Evolutionary conservation across 495 filamentous ascomycete species (phyloP).

Genomic region (Talaromyces proteolyticus): DNA sequence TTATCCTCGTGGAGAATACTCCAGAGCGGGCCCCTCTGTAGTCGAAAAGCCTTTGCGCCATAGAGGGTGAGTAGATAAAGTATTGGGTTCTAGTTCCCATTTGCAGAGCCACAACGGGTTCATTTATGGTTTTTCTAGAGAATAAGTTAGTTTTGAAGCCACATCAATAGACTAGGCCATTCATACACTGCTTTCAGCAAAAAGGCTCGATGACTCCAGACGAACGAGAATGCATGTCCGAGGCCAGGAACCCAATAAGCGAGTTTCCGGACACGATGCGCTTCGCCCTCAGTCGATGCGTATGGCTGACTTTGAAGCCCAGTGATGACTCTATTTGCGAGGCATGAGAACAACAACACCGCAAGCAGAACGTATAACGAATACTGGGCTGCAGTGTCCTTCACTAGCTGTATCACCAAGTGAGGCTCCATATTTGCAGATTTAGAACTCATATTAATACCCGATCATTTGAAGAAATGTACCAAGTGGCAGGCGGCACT

Average conservation of each 20-base stretch:
- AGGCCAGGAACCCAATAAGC: slow-evolving; percentile 58
- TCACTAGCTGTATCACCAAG: background rate
- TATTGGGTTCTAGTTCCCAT: slow-evolving; percentile 43
- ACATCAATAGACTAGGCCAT: slow-evolving; percentile 3
- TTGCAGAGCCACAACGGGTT: slow-evolving; percentile 47
- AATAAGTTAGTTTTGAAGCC: slow-evolving; percentile 1
- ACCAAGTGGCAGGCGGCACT: too few species aligned
- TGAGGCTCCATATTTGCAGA: slow-evolving; percentile 3
- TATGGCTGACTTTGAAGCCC: slow-evolving; percentile 25
- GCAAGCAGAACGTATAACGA: slow-evolving; percentile 9
- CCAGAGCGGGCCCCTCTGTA: slow-evolving; percentile 25
- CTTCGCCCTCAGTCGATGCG: slow-evolving; percentile 11
- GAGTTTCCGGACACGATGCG: slow-evolving; percentile 28
- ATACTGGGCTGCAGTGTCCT: slow-evolving; percentile 7
- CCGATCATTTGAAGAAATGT: too few species aligned
- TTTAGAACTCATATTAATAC: background rate
- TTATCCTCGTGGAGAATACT: slow-evolving; percentile 28
- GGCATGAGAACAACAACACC: slow-evolving; percentile 21
- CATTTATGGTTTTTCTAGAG: slow-evolving; percentile 30
- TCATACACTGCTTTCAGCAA: slow-evolving; percentile 35
- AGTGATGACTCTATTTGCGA: slow-evolving; percentile 35
- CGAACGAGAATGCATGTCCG: slow-evolving; percentile 45
- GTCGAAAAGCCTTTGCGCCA: slow-evolving; percentile 38
- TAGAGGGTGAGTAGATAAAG: slow-evolving; percentile 43
- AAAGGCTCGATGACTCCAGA: slow-evolving; percentile 37